Base-by-base conservation (phyloP, 495 filamentous ascomycete genomes). In the Daldinia loculata region DNA sequence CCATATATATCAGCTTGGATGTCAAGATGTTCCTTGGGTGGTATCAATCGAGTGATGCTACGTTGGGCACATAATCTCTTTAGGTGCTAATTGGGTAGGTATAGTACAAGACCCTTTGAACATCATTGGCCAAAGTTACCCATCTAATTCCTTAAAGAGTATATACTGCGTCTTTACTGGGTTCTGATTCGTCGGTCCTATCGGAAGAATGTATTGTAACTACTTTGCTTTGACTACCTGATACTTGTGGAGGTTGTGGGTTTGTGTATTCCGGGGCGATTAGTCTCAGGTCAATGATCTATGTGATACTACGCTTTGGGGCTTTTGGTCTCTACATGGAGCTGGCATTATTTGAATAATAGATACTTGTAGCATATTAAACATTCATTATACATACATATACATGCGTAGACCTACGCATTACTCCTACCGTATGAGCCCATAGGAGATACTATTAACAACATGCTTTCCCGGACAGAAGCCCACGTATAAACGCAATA, bases 401-500 rank as follows among this genome's bases (percentile, higher is more conserved):
- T 43, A 52, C 24, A 53, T 5, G 58, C 12, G 53, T 67, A 19
- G 32, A 26, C 38, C 30, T 61, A 66, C 41, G 53, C 1, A 19
- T 7, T 30, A 36, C 58, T 59, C 24, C 22, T 52, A 57, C 14
- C 8, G 36, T 26, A 34, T 27, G 50, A 19, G 7, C 12, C 45
- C 32, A 19, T 6, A 32, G 30, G 50, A 17, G 50, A 11, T 53
- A 53, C 24, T 53, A 26, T 57, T 22, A 59, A 61, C 58, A 60
- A 60, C 50, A 73, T 34, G 48, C 57, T 24, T 69, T 75, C n/a
- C 66, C 17, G 17, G 41, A 55, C 27, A 75, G 38, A 55, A 66
- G 45, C 19, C 60, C 41, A 19, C 67, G 72, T 61, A 73, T 60
- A 30, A 66, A 66, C 29, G 50, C n/a, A 36, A 73, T 14, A 48